Evolutionary conservation across 2,329 filamentous ascomycete genomes (phyloP).

Genomic region (Ophiostoma quercus): DNA sequence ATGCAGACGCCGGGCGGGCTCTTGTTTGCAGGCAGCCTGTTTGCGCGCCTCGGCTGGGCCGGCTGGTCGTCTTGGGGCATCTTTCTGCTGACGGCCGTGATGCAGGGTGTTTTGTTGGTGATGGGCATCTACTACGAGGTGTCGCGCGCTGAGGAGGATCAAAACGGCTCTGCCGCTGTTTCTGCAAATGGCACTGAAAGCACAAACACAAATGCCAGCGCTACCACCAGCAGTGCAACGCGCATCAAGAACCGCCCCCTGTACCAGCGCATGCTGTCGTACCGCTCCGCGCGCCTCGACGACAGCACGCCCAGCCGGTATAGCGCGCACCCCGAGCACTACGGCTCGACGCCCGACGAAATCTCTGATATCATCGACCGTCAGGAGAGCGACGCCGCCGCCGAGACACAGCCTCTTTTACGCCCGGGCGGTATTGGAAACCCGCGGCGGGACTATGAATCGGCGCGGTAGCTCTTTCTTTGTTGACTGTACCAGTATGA

Average conservation of each 20-base stretch:
- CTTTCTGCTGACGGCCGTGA: slow-evolving; percentile 74
- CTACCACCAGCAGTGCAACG: slow-evolving; percentile 25
- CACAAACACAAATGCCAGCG: neutral
- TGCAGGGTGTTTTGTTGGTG: slow-evolving; percentile 74
- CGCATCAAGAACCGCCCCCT: slow-evolving; percentile 24
- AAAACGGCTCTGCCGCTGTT: too few relatives aligned
- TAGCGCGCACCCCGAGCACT: slow-evolving; percentile 48
- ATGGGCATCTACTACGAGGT: slow-evolving; percentile 75
- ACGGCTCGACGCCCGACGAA: slow-evolving; percentile 49
- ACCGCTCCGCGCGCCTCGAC: slow-evolving; percentile 42
- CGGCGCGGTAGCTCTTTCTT: neutral
- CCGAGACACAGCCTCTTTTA: slow-evolving; percentile 48
- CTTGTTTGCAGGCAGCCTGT: slow-evolving; percentile 81
- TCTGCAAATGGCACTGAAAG: neutral
- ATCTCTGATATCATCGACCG: slow-evolving; percentile 46
- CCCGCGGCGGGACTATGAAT: slow-evolving; percentile 31
- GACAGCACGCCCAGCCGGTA: slow-evolving; percentile 48
- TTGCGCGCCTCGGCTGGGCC: slow-evolving; percentile 66
- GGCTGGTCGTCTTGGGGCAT: slow-evolving; percentile 97
- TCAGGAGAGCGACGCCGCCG: slow-evolving; percentile 47
- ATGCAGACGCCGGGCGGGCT: slow-evolving; percentile 94
- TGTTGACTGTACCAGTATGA: neutral
- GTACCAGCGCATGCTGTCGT: slow-evolving; percentile 43
- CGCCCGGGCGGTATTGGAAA: slow-evolving; percentile 47
- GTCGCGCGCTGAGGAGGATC: neutral